These are phyloP conservation scores for Phytophthora crassamura DNA, from an alignment of 352 stramenopile genomes.

Conservation along the genomic window DNA sequence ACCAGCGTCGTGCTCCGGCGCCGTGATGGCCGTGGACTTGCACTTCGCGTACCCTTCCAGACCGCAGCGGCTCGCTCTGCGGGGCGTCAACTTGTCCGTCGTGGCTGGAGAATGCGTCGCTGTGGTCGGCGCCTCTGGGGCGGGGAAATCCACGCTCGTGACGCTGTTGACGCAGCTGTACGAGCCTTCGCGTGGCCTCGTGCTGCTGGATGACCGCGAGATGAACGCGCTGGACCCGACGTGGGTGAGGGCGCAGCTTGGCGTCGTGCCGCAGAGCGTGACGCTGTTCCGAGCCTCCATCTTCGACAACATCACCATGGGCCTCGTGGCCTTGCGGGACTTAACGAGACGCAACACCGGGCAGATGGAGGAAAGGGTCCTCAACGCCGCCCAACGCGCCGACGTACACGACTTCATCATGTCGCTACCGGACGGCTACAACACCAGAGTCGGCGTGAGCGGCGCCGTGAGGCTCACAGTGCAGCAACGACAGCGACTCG, in stretches of 20 bases:
- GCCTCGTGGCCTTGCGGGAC: conserved; percentile 30
- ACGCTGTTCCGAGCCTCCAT: conserved; percentile 57
- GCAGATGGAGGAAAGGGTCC: conserved; percentile 68
- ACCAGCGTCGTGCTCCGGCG: conserved; percentile 12
- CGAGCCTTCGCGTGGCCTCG: conserved; percentile 31
- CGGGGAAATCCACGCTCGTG: conserved; percentile 41
- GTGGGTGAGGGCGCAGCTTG: conserved; percentile 49
- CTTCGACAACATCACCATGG: conserved; percentile 63
- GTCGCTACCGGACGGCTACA: conserved; percentile 84
- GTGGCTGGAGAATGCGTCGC: conserved; percentile 50
- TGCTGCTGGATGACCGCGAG: conserved; percentile 51
- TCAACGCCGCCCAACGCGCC: conserved; percentile 57
- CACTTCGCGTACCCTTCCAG: conserved; percentile 31
- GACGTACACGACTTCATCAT: conserved; percentile 72
- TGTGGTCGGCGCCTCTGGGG: conserved; percentile 45
- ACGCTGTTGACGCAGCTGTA: conserved; percentile 44
- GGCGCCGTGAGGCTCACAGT: conserved; percentile 88
- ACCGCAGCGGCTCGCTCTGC: conserved; percentile 26
- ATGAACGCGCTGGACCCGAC: conserved; percentile 39
- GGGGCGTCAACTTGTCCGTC: conserved; percentile 39
- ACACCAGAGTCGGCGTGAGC: conserved; percentile 54
- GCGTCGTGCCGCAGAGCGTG: conserved; percentile 42
- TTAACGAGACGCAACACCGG: conserved; percentile 42
- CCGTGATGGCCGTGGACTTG: conserved; percentile 27
- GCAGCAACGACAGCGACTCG: conserved; percentile 91